These are phyloP conservation scores for Escovopsis weberi DNA, from an alignment of 2,329 filamentous ascomycete genomes.

Conservation along the genomic window DNA sequence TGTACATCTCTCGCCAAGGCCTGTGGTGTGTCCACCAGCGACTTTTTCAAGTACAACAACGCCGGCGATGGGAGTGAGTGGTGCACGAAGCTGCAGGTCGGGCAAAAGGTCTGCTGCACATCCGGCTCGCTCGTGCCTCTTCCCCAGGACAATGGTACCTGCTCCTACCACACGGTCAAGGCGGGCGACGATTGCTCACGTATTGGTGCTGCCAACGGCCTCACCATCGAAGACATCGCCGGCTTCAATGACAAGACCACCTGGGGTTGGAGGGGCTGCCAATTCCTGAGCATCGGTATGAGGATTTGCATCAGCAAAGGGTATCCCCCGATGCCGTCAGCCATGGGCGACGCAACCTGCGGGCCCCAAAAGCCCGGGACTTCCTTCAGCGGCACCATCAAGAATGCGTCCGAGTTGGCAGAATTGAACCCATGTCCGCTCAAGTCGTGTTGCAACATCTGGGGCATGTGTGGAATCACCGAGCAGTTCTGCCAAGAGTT, in stretches of 20 bases:
- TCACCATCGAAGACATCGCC: constrained; percentile 9
- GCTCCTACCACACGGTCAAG: constrained; percentile 18
- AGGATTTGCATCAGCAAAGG: constrained; percentile 12
- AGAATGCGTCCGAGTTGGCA: constrained; percentile 5
- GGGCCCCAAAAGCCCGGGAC: constrained; percentile 13
- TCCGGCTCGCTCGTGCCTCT: constrained; percentile 19
- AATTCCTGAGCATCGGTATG: constrained; percentile 3
- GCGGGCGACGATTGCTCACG: constrained; percentile 18
- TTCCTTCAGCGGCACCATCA: constrained; percentile 2
- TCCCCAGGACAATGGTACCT: constrained; percentile 21
- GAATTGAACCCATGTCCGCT: constrained; percentile 17
- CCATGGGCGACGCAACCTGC: constrained; percentile 9
- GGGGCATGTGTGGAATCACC: constrained; percentile 27
- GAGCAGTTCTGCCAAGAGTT: constrained; percentile 19
- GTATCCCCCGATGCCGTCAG: constrained; percentile 10
- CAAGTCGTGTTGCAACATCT: constrained; percentile 19
- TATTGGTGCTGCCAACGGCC: constrained; percentile 12
- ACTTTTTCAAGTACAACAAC: constrained; percentile 27
- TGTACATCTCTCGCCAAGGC: constrained; percentile 21
- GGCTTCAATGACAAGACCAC: constrained; percentile 14
- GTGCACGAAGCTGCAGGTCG: constrained; percentile 18
- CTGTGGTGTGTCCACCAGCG: constrained; percentile 22
- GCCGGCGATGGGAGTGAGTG: constrained; percentile 10
- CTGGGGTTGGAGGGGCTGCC: constrained; percentile 13
- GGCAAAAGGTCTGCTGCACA: constrained; percentile 23